phyloP scores from a whole-genome alignment of 129 eudicot species.

The Sambucus nigra region DNA sequence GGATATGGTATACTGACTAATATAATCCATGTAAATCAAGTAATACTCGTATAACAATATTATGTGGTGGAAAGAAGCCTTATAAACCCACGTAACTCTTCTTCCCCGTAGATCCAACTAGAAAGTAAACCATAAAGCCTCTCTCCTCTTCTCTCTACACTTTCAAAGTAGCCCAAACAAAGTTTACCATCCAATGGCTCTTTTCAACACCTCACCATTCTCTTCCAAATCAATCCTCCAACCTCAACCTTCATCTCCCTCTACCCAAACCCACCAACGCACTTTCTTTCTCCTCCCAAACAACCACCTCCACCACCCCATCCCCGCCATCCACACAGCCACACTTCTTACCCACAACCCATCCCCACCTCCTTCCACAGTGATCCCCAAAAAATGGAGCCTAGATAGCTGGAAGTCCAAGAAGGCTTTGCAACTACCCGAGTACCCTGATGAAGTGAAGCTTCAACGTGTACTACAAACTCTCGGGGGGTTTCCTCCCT shows the following conservation, averaged over 20 bases:
- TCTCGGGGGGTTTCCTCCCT: conserved; percentile 49
- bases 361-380: conserved; percentile 11
- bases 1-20: too few species aligned
- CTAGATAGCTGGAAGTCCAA: conserved; percentile 51
- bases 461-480: conserved; percentile 38
- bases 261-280: conserved; percentile 17
- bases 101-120: too few species aligned
- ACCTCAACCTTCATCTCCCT: conserved; percentile 2
- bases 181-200: too few species aligned
- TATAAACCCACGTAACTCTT: too few species aligned
- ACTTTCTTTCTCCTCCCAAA: conserved; percentile 11
- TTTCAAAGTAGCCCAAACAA: too few species aligned
- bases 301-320: conserved; percentile 22
- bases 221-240: conserved; percentile 30
- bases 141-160: too few species aligned
- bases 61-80: too few species aligned
- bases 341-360: conserved; percentile 26
- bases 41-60: too few species aligned
- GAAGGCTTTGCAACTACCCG: conserved; percentile 55
- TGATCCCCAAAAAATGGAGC: too few species aligned
- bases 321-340: conserved; percentile 55
- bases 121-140: too few species aligned
- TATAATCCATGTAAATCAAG: too few species aligned
- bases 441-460: conserved; percentile 41
- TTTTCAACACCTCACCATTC: conserved; percentile 27